These are phyloP conservation scores for Teunomyces cretensis DNA, from an alignment of 805 yeast genomes.

Conservation along the genomic window DNA sequence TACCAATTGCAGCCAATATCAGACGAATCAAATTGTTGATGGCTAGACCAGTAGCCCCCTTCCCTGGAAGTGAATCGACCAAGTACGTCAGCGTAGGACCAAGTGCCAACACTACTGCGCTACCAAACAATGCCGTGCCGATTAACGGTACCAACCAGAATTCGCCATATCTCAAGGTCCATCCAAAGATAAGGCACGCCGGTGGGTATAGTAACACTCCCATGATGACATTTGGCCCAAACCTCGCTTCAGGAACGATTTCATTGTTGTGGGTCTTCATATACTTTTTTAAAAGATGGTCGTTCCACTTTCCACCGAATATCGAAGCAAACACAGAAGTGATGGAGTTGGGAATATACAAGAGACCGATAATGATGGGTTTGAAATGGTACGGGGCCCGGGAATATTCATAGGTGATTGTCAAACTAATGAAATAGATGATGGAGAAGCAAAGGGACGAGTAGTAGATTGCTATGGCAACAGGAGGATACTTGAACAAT, in stretches of 20 bases:
- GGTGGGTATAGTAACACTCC: slow-evolving; percentile 66
- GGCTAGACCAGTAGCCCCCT: slow-evolving; percentile 89
- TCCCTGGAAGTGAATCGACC: slow-evolving; percentile 82
- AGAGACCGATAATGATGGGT: slow-evolving; percentile 64
- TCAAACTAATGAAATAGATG: slow-evolving; percentile 71
- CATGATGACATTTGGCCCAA: slow-evolving; percentile 68
- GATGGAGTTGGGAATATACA: slow-evolving; percentile 81
- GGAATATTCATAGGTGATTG: slow-evolving; percentile 63
- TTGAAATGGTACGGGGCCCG: slow-evolving; percentile 68
- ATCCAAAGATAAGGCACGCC: slow-evolving; percentile 73
- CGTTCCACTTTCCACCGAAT: slow-evolving; percentile 80
- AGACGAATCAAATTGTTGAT: slow-evolving; percentile 73
- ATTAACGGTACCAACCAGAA: slow-evolving; percentile 80
- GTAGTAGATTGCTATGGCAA: slow-evolving; percentile 59
- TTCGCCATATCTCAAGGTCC: slow-evolving; percentile 67
- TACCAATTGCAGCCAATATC: slow-evolving; percentile 70
- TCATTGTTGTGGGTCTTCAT: slow-evolving; percentile 62
- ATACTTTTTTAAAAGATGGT: slow-evolving; percentile 50
- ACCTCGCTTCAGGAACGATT: slow-evolving; percentile 72
- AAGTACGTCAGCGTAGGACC: slow-evolving; percentile 79
- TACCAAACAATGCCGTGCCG: slow-evolving; percentile 80
- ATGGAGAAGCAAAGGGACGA: slow-evolving; percentile 72
- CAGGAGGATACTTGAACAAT: slow-evolving; percentile 72
- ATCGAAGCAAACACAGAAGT: slow-evolving; percentile 73
- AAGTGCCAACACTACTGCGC: slow-evolving; percentile 79